Evolutionary conservation across 2,329 filamentous ascomycete species (phyloP).

Genomic region (Colletotrichum falcatum): DNA sequence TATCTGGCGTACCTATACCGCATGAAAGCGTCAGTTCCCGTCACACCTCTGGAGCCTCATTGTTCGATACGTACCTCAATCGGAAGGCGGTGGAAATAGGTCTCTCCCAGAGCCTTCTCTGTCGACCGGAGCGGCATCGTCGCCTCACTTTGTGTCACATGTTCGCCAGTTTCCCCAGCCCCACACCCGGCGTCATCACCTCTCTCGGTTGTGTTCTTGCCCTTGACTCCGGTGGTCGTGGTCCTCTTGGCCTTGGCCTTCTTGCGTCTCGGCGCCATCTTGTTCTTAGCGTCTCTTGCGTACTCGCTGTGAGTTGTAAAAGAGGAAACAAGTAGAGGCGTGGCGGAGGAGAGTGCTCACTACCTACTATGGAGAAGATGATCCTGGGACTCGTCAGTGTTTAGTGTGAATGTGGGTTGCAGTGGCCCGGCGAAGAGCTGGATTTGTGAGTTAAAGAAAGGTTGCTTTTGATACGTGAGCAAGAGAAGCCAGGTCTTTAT

Average conservation of each 20-base stretch:
- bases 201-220: background rate
- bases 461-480: background rate
- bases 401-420: background rate
- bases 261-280: background rate
- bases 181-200: background rate
- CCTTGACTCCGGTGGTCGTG: background rate
- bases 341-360: background rate
- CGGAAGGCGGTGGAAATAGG: background rate
- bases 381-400: no score
- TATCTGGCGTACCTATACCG: slow-evolving; percentile 7
- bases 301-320: background rate
- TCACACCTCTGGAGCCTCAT: background rate
- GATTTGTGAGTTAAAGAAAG: background rate
- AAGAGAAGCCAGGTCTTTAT: background rate
- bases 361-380: background rate
- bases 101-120: background rate
- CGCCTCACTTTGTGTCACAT: background rate
- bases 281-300: background rate
- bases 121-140: background rate
- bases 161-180: background rate
- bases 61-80: background rate
- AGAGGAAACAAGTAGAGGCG: no score
- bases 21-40: background rate
- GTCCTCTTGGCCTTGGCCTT: background rate
- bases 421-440: background rate